These are phyloP conservation scores for Pythium periplocum DNA, from an alignment of 352 stramenopile species.

Conservation along the genomic window DNA sequence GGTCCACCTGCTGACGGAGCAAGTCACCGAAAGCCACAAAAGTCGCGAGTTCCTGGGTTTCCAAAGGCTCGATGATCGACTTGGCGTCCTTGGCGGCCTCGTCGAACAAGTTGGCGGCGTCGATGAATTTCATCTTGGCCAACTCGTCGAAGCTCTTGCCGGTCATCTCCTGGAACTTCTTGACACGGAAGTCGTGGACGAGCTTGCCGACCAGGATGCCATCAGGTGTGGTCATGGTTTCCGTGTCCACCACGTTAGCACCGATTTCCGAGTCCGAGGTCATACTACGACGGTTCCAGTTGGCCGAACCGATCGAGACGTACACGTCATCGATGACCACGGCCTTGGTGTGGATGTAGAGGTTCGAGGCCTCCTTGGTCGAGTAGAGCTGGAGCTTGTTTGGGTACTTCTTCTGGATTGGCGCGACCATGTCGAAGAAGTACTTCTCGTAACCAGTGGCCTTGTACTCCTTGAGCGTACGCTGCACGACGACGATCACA, in stretches of 20 bases:
- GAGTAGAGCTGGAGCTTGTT: conserved; percentile 22
- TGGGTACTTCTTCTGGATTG: conserved; percentile 12
- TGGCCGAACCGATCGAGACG: conserved; percentile 17
- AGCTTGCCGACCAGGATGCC: conserved; percentile 8
- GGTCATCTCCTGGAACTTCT: conserved; percentile 17
- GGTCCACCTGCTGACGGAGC: too few relatives aligned
- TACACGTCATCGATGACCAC: conserved; percentile 12
- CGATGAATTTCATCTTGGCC: conserved; percentile 16
- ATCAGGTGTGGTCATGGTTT: conserved; percentile 3
- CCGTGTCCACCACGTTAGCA: conserved; percentile 13
- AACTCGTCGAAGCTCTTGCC: conserved; percentile 12
- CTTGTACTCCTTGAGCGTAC: conserved; percentile 10
- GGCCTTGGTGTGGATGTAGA: conserved; percentile 20
- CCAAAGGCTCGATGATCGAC: too few relatives aligned
- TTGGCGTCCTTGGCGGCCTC: conserved; percentile 4
- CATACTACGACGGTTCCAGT: conserved; percentile 35
- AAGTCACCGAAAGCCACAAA: too few relatives aligned
- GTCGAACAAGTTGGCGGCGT: conserved; percentile 14
- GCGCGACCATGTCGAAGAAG: conserved; percentile 5
- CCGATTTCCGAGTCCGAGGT: conserved; percentile 28
- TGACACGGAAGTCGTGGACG: conserved; percentile 11
- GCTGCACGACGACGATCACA: conserved; percentile 45
- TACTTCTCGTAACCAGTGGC: conserved; percentile 38
- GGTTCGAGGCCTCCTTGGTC: conserved; percentile 7
- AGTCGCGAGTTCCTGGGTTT: too few relatives aligned